Evolutionary conservation across 176 grass and related monocot species (phyloP).

Genomic region (Eragrostis nindensis): DNA sequence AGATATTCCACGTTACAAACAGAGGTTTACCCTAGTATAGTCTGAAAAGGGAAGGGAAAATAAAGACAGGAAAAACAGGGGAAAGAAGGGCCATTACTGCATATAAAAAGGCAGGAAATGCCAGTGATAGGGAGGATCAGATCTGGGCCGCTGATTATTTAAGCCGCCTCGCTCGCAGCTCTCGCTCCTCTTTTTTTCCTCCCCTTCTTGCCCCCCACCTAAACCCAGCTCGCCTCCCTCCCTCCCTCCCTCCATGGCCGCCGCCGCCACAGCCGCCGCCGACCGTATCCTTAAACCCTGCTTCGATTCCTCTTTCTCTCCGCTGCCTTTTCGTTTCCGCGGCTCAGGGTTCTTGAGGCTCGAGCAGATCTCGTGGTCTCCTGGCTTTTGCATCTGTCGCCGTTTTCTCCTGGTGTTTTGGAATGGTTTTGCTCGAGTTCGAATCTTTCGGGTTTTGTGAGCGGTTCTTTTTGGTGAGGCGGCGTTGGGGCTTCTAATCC

Average conservation of each 20-base stretch:
- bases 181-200: slow-evolving; percentile 20
- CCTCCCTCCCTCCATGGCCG: slow-evolving; percentile 39
- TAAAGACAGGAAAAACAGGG: neutral
- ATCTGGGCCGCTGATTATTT: slow-evolving; percentile 41
- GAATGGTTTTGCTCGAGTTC: neutral
- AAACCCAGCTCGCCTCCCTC: neutral
- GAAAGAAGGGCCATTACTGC: neutral
- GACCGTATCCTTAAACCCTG: slow-evolving; percentile 60
- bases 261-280: slow-evolving; percentile 33
- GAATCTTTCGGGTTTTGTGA: too few species aligned
- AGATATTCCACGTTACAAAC: neutral
- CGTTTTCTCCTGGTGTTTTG: neutral
- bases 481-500: neutral
- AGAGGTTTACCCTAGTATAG: too few species aligned
- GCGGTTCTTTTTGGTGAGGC: neutral
- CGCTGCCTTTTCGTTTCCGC: neutral
- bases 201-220: neutral
- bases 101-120: neutral
- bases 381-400: neutral
- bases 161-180: neutral
- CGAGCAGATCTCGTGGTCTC: slow-evolving; percentile 30
- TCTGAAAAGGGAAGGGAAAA: neutral
- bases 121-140: neutral
- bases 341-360: neutral
- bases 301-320: neutral